Evolutionary conservation across 345 rosid genomes (phyloP).

Genomic region (Lumnitzera littorea): DNA sequence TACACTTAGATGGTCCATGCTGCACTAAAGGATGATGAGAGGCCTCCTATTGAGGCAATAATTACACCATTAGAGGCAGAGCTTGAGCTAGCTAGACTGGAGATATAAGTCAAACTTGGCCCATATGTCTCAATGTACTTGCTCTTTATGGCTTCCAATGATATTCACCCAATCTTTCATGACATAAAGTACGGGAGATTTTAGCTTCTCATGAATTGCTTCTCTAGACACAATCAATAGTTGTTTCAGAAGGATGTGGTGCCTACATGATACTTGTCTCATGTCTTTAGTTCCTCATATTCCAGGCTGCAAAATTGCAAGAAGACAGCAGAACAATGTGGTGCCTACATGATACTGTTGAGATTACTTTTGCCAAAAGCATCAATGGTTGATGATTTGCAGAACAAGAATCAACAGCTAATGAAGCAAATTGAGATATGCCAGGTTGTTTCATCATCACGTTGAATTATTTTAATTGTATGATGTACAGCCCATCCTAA

Average conservation of each 20-base stretch:
- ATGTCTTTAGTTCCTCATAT: conserved; percentile 1
- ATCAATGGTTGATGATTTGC: conserved; percentile 45
- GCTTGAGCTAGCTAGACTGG: conserved; percentile 39
- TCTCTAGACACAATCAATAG: too few relatives aligned
- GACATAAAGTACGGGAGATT: not conserved
- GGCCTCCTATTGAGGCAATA: conserved; percentile 53
- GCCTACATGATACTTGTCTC: not conserved
- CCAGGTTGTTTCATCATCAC: conserved; percentile 21
- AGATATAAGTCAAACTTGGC: conserved; percentile 19
- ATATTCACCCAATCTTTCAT: not conserved
- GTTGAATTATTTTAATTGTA: too few relatives aligned
- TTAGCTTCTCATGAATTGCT: too few relatives aligned
- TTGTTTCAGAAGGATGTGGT: too few relatives aligned
- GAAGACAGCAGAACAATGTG: conserved; percentile 46
- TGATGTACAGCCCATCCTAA: too few relatives aligned
- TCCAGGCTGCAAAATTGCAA: conserved; percentile 34
- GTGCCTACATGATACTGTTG: too few relatives aligned
- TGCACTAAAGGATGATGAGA: conserved; percentile 46
- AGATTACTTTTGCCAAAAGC: conserved; percentile 42
- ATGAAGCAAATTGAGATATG: conserved; percentile 50
- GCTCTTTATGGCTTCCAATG: not conserved
- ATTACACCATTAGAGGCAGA: conserved; percentile 43
- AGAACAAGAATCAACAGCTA: conserved; percentile 43
- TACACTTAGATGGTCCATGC: conserved; percentile 45
- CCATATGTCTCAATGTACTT: not conserved